Base-by-base conservation (phyloP, 495 filamentous ascomycete genomes). In the Penicillium paxilli region DNA sequence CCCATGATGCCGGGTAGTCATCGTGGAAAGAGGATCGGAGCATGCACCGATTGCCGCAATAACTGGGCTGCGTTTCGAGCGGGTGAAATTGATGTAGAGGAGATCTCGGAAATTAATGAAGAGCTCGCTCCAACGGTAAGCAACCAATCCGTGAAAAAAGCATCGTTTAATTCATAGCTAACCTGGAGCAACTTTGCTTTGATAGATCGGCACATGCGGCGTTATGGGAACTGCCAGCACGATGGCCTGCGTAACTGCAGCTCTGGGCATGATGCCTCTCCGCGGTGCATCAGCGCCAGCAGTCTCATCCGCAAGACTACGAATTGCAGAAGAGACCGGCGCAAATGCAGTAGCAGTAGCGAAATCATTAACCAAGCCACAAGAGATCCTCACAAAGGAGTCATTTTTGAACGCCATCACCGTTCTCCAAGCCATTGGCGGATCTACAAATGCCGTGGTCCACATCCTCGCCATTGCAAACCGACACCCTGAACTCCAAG, bases 181-280 rank as follows among this genome's bases (percentile, higher is more conserved):
- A 25, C 35, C 17, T 49, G 12, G 23, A 6, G 45, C 10, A 44
- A 12, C n/a, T n/a, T n/a, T n/a, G n/a, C n/a, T 44, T 17, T 22
- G 19, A 25, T 52, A 86, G 83, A 77, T 77, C 5, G 85, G 85
- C 20, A 87, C 85, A 9, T 87, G 85, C 59, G 85, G 85, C 20
- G 85, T 87, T 2, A 87, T 87, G 84, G 85, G 85, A 11, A 88
- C 85, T 9, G 85, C 85, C 6, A 83, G 79, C 41, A 88, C 85
- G 20, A 88, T 88, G 84, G 84, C 85, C 3, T 88, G 85, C 51
- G 66, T 87, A 8, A 78, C 81, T 19, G 83, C 78, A 16, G 85
- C 76, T 0, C 72, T 88, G 1, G 85, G 86, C 19, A 71, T 88
- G 62, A 87, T 87, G 77, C 83, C 83, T 7, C 72, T 87, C 5